Percentiles rank a stretch among this genome's conserved stretches.
Evolutionary conservation across 805 yeast species (phyloP).

Genomic region (Priceomyces castillae): DNA sequence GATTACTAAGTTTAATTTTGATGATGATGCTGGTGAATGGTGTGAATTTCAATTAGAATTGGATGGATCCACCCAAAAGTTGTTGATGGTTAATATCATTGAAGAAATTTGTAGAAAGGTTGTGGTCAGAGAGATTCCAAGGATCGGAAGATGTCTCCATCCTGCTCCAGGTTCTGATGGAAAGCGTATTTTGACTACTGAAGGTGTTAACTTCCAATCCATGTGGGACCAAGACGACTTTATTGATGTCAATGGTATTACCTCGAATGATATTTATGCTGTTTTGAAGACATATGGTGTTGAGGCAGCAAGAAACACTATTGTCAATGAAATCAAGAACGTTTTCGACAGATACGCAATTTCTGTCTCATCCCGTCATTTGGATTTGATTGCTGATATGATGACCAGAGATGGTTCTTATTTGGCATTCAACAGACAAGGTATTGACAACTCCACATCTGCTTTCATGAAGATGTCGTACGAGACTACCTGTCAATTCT

Average conservation of each 20-base stretch:
- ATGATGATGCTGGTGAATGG: constrained; percentile 86
- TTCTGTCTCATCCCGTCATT: constrained; percentile 86
- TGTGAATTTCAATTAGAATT: constrained; percentile 85
- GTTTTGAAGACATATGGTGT: constrained; percentile 93
- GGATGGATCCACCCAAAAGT: constrained; percentile 82
- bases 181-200: constrained; percentile 81
- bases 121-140: constrained; percentile 89
- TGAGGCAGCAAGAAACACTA: constrained; percentile 97
- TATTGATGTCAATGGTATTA: constrained; percentile 82
- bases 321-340: constrained; percentile 91
- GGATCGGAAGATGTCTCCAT: constrained; percentile 89
- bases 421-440: constrained; percentile 96
- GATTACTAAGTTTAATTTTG: constrained; percentile 81
- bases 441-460: constrained; percentile 93
- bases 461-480: constrained; percentile 98
- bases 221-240: constrained; percentile 98
- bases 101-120: constrained; percentile 88
- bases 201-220: constrained; percentile 95
- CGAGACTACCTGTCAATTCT: constrained; percentile 96
- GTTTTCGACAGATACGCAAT: constrained; percentile 97
- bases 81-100: constrained; percentile 94
- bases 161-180: constrained; percentile 63
- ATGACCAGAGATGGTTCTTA: constrained; percentile 99
- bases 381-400: constrained; percentile 96
- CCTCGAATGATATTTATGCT: constrained; percentile 90